Evolutionary conservation across 2,329 filamentous ascomycete genomes (phyloP).

Genomic region (Hypoxylon sp.): DNA sequence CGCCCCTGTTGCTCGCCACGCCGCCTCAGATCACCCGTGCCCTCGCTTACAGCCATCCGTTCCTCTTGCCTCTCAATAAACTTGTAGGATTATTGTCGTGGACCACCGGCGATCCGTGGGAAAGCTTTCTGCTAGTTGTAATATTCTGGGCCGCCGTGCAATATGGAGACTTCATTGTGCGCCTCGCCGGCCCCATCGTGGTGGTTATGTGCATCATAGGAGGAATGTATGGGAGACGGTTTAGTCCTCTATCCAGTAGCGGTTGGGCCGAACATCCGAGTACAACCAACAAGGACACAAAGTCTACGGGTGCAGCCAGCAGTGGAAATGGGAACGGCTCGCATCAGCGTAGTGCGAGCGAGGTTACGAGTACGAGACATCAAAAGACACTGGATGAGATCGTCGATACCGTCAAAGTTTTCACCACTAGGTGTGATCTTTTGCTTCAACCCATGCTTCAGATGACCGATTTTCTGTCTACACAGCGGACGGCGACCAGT

Average conservation of each 20-base stretch:
- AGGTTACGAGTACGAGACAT: constrained; percentile 73
- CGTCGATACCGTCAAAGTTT: constrained; percentile 88
- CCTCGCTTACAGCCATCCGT: constrained; percentile 94
- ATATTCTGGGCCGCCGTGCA: constrained; percentile 86
- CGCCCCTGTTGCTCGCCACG: constrained; percentile 88
- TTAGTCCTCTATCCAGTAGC: constrained; percentile 88
- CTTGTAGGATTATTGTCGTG: constrained; percentile 87
- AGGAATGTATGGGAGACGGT: constrained; percentile 91
- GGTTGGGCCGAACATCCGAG: constrained; percentile 66
- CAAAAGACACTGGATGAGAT: constrained; percentile 98
- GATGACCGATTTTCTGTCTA: constrained; percentile 92
- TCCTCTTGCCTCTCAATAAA: constrained; percentile 87
- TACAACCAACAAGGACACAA: constrained; percentile 41
- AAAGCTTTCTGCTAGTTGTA: constrained; percentile 89
- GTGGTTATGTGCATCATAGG: constrained; percentile 81
- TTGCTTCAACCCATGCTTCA: constrained; percentile 87
- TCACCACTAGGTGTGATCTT: constrained; percentile 91
- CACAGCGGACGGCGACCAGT: constrained; percentile 87
- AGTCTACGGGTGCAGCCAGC: constrained; percentile 40
- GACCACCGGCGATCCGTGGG: constrained; percentile 94
- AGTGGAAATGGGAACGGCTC: constrained; percentile 41
- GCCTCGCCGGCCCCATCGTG: constrained; percentile 83
- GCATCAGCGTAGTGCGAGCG: constrained; percentile 60
- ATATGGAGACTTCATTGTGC: constrained; percentile 85
- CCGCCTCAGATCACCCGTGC: constrained; percentile 94